Evolutionary conservation across 768 basidiomycete genomes (phyloP).

Genomic region (Lactarius hengduanensis): DNA sequence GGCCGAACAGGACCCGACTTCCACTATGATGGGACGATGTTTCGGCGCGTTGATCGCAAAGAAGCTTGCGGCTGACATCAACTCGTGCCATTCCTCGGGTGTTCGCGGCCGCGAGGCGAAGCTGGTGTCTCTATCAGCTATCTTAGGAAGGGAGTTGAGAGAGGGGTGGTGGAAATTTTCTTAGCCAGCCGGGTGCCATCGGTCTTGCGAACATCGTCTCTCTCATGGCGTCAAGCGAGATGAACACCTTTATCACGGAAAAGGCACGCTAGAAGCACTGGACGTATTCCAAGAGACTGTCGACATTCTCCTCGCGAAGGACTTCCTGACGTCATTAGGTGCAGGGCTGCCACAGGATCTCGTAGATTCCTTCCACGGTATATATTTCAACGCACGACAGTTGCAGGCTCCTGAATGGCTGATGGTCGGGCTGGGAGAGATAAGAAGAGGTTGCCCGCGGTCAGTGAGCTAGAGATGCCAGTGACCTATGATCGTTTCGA

Average conservation of each 20-base stretch:
- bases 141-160: neutral
- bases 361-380: neutral
- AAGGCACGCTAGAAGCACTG: neutral
- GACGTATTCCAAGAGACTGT: neutral
- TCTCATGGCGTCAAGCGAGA: neutral
- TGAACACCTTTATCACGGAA: neutral
- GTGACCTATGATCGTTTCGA: too few relatives aligned
- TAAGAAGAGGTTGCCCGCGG: neutral
- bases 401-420: neutral
- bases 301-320: neutral
- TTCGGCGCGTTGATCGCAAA: too few relatives aligned
- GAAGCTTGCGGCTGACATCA: too few relatives aligned
- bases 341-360: neutral
- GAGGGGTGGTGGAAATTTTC: neutral
- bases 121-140: neutral
- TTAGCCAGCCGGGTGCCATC: neutral
- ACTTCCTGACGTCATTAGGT: neutral
- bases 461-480: too few relatives aligned
- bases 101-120: too few relatives aligned
- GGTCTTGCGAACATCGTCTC: neutral
- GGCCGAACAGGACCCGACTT: too few relatives aligned
- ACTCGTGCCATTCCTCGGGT: too few relatives aligned
- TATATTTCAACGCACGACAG: neutral
- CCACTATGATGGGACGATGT: too few relatives aligned
- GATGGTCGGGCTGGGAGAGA: fast-evolving